Evolutionary conservation across 371 early-diverging fungal species (phyloP), one percentile per base, ranked within the genome.

Genomic region (Amoeboaphelidium protococcarum): DNA sequence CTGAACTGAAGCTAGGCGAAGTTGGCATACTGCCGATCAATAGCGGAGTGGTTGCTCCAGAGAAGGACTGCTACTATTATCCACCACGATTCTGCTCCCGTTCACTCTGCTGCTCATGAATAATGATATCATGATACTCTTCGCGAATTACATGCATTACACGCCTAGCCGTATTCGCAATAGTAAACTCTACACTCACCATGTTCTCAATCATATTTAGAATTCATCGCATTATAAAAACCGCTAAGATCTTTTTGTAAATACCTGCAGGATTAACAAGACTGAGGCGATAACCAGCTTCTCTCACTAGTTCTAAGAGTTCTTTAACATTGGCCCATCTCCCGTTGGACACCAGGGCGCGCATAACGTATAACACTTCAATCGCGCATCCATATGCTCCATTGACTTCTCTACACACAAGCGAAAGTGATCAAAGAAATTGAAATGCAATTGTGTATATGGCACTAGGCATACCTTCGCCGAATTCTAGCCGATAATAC

Each of bases 81-180:
- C 25, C 46, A 1, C 21, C 12, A 25, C 26, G 13, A 1, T 26
- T 43, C 26, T 13, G 6, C n/a, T 13, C 23, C 6, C 27, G 21
- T 19, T 16, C 3, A n/a, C 13, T 46, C 25, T 21, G 19, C 24
- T 25, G 27, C 13, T 46, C 46, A n/a, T 54, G 37, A 21, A 13
- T 19, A 4, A 43, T 13, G 20, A 47, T 23, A 2, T 61, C 66
- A 13, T 62, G 59, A 46, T 67, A 53, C 37, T 71, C 71, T 58
- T 88, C 89, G 37, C 76, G 67, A 52, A 91, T 84, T 19, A 88
- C 62, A 45, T 75, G 74, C 22, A 88, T 54, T 2, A 88, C 77
- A 45, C 90, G 66, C 45, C 81, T 73, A 21, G 78, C 71, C 27
- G 83, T 80, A 60, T 86, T 89, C 16, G 77, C 80, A 2, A 84